Evolutionary conservation across 2,329 filamentous ascomycete species (phyloP).

Genomic region (Colletotrichum navitas): DNA sequence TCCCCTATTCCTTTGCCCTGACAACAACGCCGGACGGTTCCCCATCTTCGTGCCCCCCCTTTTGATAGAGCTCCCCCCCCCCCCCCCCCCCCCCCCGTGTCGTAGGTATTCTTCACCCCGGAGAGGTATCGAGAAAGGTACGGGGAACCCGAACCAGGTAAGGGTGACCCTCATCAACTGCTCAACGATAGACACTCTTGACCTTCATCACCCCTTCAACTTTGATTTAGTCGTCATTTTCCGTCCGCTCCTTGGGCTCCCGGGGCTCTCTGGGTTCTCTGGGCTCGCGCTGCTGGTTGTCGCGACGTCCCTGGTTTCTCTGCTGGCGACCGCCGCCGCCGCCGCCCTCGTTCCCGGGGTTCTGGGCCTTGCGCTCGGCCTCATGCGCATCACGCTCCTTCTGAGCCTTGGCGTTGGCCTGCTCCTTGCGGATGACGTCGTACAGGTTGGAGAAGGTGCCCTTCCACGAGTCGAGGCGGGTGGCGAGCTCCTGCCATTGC

Average conservation of each 20-base stretch:
- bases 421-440: constrained; percentile 81
- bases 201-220: background rate
- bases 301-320: constrained; percentile 50
- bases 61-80: background rate
- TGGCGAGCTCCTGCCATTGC: constrained; percentile 96
- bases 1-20: constrained; percentile 13
- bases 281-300: constrained; percentile 48
- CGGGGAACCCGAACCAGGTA: background rate
- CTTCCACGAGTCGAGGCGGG: constrained; percentile 91
- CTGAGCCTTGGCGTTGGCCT: constrained; percentile 81
- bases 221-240: constrained; percentile 66
- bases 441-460: constrained; percentile 84
- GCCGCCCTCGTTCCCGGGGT: constrained; percentile 52
- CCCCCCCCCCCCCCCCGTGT: background rate
- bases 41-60: constrained; percentile 3
- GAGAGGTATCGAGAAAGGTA: background rate
- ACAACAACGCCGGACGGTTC: background rate
- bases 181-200: background rate
- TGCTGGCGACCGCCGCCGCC: constrained; percentile 48
- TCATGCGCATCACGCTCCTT: constrained; percentile 83
- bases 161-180: background rate
- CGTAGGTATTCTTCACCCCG: background rate
- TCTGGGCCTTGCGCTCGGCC: constrained; percentile 74
- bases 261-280: constrained; percentile 47
- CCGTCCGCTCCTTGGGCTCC: constrained; percentile 61